Base-by-base conservation (phyloP, 2,329 filamentous ascomycete species). In the Aspergillus ochraceoroseus region DNA sequence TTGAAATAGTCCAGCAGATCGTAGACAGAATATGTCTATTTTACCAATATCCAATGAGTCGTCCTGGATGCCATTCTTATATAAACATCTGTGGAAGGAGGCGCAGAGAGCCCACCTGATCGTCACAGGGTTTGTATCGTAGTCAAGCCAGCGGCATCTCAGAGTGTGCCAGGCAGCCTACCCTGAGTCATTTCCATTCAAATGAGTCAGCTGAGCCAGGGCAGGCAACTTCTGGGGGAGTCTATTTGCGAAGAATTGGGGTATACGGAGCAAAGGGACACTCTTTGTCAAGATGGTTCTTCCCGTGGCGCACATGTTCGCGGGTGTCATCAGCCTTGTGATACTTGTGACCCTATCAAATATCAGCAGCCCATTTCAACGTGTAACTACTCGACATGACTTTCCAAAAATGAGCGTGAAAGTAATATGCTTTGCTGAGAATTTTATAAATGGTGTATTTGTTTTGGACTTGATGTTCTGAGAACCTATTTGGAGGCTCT, bases 291-390 rank as follows among this genome's bases (percentile, higher is more conserved):
- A 13, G 22, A 40, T 30, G 18, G 28, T 36, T 39, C 38, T 30
- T 32, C 34, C 31, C 45, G 37, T 50, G 43, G 46, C 45, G 40
- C 45, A 37, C 41, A 31, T 11, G 27, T 25, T 15, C 26, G 31
- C 8, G 18, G 26, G 39, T 29, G 45, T 50, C n/a, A n/a, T n/a
- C 47, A 50, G 47, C 45, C 40, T 48, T 25, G 42, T 17, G 35
- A 39, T 32, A 36, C 48, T 44, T 44, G 46, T 51, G 46, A 48
- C 43, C 44, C 48, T 50, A 44, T 46, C 28, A 44, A 27, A 44
- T 29, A 44, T 39, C 45, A 43, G 30, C 43, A 33, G 41, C 29
- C 25, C 26, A 32, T 18, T 29, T 22, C 33, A 17, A 33, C 44
- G 33, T 33, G 34, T 38, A 29, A 35, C 34, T 17, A 26, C 17